phyloP scores from a whole-genome alignment of 139 green algal genomes.

The Eudorina sp. region DNA sequence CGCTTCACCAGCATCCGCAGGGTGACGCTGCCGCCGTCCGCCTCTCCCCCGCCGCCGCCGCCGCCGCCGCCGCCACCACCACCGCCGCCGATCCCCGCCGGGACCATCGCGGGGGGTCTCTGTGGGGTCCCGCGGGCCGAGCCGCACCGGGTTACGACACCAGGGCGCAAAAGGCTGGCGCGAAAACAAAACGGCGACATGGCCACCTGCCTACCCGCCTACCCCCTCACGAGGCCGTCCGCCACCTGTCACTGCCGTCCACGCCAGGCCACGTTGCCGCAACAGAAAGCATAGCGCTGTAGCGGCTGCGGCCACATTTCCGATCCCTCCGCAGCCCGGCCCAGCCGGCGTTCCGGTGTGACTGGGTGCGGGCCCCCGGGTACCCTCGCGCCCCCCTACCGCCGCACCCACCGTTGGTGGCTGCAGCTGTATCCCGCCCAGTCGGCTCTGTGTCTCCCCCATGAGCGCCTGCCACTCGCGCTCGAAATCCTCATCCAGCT shows the following conservation, averaged over 20 bases:
- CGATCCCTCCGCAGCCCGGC: no score
- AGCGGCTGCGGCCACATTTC: no score
- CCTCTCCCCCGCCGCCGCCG: not conserved
- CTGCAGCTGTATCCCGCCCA: not conserved
- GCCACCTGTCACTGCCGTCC: no score
- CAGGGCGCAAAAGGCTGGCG: no score
- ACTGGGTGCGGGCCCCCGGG: no score
- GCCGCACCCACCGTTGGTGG: not conserved
- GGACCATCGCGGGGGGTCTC: not conserved
- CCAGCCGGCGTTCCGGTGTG: no score
- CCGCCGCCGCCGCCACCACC: not conserved
- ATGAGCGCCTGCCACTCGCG: conserved; percentile 74
- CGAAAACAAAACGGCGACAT: no score
- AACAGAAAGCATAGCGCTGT: no score
- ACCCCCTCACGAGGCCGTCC: no score
- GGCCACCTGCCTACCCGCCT: no score
- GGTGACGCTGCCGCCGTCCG: conserved; percentile 32
- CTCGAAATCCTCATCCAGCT: conserved; percentile 83
- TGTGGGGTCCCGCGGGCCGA: not conserved
- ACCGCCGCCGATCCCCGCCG: not conserved
- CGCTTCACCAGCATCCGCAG: conserved; percentile 76
- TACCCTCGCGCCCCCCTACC: no score
- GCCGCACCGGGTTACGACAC: not conserved
- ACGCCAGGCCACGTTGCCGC: no score
- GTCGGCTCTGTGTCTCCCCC: conserved; percentile 51